phyloP scores from a whole-genome alignment of 805 yeast genomes.

The Tetrapisispora pingtungensis region DNA sequence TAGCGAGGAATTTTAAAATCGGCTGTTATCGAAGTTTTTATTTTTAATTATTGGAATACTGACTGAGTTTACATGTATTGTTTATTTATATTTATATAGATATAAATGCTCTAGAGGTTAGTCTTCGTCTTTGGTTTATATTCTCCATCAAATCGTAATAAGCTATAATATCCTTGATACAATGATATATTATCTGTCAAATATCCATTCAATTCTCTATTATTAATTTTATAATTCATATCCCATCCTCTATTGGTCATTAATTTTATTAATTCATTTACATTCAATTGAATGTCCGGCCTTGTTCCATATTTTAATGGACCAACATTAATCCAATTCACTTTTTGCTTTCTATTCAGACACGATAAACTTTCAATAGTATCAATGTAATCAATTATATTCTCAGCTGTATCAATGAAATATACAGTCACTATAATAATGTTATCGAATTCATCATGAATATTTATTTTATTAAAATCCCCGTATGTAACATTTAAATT shows the following conservation, averaged over 20 bases:
- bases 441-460: constrained; percentile 30
- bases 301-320: constrained; percentile 90
- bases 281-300: constrained; percentile 61
- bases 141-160: constrained; percentile 32
- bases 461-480: constrained; percentile 52
- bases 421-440: constrained; percentile 58
- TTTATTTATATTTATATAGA: background rate
- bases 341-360: constrained; percentile 18
- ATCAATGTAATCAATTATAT: constrained; percentile 64
- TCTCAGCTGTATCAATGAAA: constrained; percentile 89
- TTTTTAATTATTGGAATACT: background rate
- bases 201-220: constrained; percentile 43
- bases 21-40: no score
- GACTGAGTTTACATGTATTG: no score
- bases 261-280: constrained; percentile 54
- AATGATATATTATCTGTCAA: constrained; percentile 54
- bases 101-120: no score
- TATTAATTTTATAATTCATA: constrained; percentile 24
- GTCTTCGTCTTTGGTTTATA: background rate
- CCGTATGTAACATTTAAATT: constrained; percentile 43
- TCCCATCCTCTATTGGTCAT: constrained; percentile 58
- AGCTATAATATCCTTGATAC: constrained; percentile 74
- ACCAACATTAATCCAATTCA: constrained; percentile 86
- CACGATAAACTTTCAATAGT: constrained; percentile 40
- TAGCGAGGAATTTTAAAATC: no score